phyloP scores from a whole-genome alignment of 768 basidiomycete species.

The Lactifluus piperatus region DNA sequence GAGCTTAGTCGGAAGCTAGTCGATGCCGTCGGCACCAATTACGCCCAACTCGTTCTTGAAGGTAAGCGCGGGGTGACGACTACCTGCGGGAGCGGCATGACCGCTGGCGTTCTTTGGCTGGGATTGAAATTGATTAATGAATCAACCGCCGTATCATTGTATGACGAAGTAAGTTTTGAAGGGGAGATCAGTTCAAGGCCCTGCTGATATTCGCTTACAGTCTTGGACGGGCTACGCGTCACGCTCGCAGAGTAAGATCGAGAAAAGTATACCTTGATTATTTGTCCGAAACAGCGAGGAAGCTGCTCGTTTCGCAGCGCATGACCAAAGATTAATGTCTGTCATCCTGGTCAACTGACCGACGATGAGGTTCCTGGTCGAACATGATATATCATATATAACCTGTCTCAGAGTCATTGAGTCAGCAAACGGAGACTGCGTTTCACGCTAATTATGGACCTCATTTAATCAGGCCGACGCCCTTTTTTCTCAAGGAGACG shows the following conservation, averaged over 20 bases:
- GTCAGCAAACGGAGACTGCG: not conserved
- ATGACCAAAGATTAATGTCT: not conserved
- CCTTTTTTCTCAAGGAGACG: too few species aligned
- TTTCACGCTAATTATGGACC: not conserved
- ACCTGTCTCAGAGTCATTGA: not conserved
- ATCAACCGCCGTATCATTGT: constrained; percentile 50
- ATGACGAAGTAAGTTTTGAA: constrained; percentile 73
- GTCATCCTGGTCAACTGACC: too few species aligned
- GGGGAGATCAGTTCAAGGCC: not conserved
- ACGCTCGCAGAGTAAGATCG: constrained; percentile 65
- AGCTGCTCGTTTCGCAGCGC: not conserved
- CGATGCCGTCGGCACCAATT: constrained; percentile 50
- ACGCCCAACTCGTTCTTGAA: constrained; percentile 45
- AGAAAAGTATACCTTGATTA: constrained; percentile 29
- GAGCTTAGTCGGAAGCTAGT: constrained; percentile 55
- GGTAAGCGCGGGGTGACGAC: constrained; percentile 59
- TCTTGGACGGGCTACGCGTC: constrained; percentile 94
- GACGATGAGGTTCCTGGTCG: not conserved
- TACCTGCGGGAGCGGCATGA: constrained; percentile 96
- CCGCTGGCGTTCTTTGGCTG: constrained; percentile 90
- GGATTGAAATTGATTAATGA: constrained; percentile 71
- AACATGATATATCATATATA: not conserved
- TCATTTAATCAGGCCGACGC: too few species aligned
- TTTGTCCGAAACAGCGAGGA: not conserved
- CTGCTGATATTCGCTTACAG: constrained; percentile 32